Percentiles rank a stretch among this genome's conserved stretches.
These are phyloP conservation scores for Eucalyptus decipiens DNA, from an alignment of 345 rosid genomes.

Conservation along the genomic window DNA sequence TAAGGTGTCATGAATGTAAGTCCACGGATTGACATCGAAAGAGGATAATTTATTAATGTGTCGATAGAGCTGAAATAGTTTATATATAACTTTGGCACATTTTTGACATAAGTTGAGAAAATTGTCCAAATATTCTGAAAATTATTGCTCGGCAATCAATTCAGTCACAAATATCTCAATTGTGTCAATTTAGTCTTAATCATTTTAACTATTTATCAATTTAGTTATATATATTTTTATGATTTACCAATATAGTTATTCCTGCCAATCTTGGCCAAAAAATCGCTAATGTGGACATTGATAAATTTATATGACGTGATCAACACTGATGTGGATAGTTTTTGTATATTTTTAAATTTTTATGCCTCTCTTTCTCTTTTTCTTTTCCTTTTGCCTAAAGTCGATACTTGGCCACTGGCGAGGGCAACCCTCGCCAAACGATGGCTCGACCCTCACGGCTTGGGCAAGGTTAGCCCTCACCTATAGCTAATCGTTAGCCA, in stretches of 20 bases:
- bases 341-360: neutral
- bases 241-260: neutral
- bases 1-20: neutral
- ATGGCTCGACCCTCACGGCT: neutral
- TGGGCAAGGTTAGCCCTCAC: neutral
- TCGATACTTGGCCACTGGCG: neutral
- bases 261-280: neutral
- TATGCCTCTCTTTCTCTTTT: neutral
- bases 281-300: accelerated
- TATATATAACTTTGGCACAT: neutral
- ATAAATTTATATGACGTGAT: accelerated
- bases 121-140: neutral
- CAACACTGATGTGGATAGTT: accelerated
- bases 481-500: neutral
- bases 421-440: too few relatives aligned
- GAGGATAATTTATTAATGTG: neutral
- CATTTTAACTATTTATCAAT: too few relatives aligned
- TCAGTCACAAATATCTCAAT: neutral
- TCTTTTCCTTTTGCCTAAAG: neutral
- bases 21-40: neutral
- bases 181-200: neutral
- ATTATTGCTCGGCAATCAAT: neutral
- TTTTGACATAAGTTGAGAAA: neutral
- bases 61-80: neutral
- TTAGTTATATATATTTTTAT: too few relatives aligned